Evolutionary conservation across 2,329 filamentous ascomycete species (phyloP).

Genomic region (Trichoderma brevicompactum): DNA sequence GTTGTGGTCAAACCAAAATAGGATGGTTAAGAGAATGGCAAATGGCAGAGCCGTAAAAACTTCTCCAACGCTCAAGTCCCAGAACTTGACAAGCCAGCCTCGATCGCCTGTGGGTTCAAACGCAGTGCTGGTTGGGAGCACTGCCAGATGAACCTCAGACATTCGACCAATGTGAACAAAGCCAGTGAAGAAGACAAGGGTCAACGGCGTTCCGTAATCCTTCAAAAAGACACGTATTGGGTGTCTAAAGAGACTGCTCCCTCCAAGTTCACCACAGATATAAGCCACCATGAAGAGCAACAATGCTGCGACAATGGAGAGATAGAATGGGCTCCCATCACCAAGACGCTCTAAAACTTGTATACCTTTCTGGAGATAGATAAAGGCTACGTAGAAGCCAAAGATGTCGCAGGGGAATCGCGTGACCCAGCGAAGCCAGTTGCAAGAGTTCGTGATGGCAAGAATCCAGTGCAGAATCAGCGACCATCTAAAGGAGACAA

Average conservation of each 20-base stretch:
- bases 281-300: conserved; percentile 80
- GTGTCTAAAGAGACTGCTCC: conserved; percentile 73
- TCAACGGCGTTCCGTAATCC: conserved; percentile 85
- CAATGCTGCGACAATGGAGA: conserved; percentile 76
- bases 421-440: conserved; percentile 86
- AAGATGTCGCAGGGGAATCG: conserved; percentile 93
- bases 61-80: conserved; percentile 73
- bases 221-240: conserved; percentile 81
- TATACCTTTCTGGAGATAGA: conserved; percentile 89
- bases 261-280: conserved; percentile 71
- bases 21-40: conserved; percentile 76
- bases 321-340: conserved; percentile 68
- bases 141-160: conserved; percentile 69
- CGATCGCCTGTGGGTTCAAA: conserved; percentile 78
- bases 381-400: conserved; percentile 89
- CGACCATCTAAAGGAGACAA: conserved; percentile 65
- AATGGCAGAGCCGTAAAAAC: conserved; percentile 88
- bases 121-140: conserved; percentile 73
- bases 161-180: conserved; percentile 88
- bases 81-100: conserved; percentile 79
- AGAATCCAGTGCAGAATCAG: conserved; percentile 83
- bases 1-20: conserved; percentile 92
- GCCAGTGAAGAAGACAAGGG: conserved; percentile 85
- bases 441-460: conserved; percentile 84
- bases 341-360: conserved; percentile 82